phyloP scores from a whole-genome alignment of 2,329 filamentous ascomycete genomes.

The Scopulariopsis brevicaulis region DNA sequence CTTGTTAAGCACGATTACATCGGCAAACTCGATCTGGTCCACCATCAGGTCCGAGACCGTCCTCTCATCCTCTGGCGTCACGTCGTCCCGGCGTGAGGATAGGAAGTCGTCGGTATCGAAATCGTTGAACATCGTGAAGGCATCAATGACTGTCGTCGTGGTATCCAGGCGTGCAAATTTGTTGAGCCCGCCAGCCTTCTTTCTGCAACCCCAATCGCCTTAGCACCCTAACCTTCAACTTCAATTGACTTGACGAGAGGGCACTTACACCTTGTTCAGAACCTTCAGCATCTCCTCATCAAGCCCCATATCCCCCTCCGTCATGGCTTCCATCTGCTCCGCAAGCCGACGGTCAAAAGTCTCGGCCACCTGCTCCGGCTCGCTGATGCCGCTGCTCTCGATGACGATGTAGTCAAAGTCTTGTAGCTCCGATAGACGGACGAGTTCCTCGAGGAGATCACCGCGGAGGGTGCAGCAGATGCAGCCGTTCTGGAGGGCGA shows the following conservation, averaged over 20 bases:
- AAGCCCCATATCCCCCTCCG: slow-evolving; percentile 17
- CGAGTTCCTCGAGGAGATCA: slow-evolving; percentile 59
- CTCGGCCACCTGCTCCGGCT: slow-evolving; percentile 64
- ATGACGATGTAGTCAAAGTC: slow-evolving; percentile 53
- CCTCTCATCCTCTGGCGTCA: slow-evolving; percentile 55
- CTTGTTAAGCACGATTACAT: slow-evolving; percentile 64
- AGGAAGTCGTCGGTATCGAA: slow-evolving; percentile 61
- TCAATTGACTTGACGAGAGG: neutral
- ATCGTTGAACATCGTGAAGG: slow-evolving; percentile 61
- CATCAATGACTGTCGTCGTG: slow-evolving; percentile 61
- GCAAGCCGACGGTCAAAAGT: slow-evolving; percentile 52
- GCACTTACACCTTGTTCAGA: slow-evolving; percentile 22
- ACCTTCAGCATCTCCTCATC: slow-evolving; percentile 22
- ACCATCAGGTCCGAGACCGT: slow-evolving; percentile 68
- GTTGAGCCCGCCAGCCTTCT: slow-evolving; percentile 50
- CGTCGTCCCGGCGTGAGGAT: slow-evolving; percentile 50
- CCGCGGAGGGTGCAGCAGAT: slow-evolving; percentile 68
- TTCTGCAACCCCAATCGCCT: slow-evolving; percentile 15
- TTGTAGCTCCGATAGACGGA: slow-evolving; percentile 43
- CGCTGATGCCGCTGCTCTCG: slow-evolving; percentile 55
- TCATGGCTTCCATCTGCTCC: slow-evolving; percentile 28
- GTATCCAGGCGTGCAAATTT: slow-evolving; percentile 58
- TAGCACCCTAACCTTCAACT: neutral
- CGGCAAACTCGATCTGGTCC: slow-evolving; percentile 68
- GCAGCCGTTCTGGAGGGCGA: slow-evolving; percentile 61